These are phyloP conservation scores for Nosema bombycis DNA, from an alignment of 371 early-diverging fungal genomes.

Conservation along the genomic window DNA sequence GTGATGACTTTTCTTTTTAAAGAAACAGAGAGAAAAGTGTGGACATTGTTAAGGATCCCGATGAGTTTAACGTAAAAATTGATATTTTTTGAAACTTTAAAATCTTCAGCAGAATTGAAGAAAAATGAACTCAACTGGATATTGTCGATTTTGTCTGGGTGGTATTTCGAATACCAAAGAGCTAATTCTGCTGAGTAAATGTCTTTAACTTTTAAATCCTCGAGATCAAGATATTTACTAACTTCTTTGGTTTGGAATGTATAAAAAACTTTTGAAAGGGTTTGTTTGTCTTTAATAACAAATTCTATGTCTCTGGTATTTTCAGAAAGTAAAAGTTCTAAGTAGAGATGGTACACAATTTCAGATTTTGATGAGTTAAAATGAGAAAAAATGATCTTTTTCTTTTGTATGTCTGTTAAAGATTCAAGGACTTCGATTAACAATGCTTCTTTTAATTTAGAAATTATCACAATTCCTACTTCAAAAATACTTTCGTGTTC, in stretches of 20 bases:
- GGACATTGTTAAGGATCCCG: constrained; percentile 17
- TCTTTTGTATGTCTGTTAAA: not conserved
- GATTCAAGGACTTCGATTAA: constrained; percentile 10
- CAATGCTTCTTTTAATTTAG: constrained; percentile 1
- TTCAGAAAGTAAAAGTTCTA: constrained; percentile 18
- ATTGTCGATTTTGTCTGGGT: constrained; percentile 25
- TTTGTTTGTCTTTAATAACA: constrained; percentile 1
- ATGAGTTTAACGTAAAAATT: constrained; percentile 30
- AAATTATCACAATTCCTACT: constrained; percentile 1
- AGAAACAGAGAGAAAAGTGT: not conserved
- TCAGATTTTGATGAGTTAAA: constrained; percentile 12
- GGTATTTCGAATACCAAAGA: constrained; percentile 17
- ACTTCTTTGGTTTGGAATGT: constrained; percentile 13
- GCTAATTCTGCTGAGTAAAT: constrained; percentile 31
- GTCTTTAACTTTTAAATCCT: constrained; percentile 3
- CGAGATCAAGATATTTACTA: constrained; percentile 13
- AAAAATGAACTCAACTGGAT: constrained; percentile 16
- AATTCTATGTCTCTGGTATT: constrained; percentile 16
- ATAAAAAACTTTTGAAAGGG: constrained; percentile 24
- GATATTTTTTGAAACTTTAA: constrained; percentile 18
- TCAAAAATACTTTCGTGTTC: constrained; percentile 20
- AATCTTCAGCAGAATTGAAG: constrained; percentile 5
- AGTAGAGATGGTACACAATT: constrained; percentile 14
- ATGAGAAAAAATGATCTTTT: constrained; percentile 24
- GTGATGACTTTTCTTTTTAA: constrained; percentile 5